phyloP scores from a whole-genome alignment of 768 basidiomycete genomes.

The Rhodotorula sphaerocarpa region DNA sequence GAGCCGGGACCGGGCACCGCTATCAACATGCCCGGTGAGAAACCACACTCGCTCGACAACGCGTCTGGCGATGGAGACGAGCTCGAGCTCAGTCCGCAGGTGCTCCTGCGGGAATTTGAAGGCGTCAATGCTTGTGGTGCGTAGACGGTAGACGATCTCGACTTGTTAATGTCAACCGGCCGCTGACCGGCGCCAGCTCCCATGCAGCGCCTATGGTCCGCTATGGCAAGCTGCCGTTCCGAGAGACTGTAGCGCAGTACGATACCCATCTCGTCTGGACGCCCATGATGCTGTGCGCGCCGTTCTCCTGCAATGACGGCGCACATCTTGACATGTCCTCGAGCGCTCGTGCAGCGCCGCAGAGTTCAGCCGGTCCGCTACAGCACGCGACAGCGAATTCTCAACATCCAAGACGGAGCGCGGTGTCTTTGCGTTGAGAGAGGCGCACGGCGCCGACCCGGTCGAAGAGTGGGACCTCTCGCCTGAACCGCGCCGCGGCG shows the following conservation, averaged over 20 bases:
- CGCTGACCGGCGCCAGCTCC: not conserved
- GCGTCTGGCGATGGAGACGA: not conserved
- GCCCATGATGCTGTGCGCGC: conserved; percentile 47
- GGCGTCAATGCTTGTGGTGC: conserved; percentile 24
- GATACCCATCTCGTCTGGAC: conserved; percentile 48
- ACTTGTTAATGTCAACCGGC: too few relatives aligned
- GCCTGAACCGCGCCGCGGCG: conserved; percentile 6
- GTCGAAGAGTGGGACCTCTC: conserved; percentile 10
- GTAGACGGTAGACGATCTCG: too few relatives aligned
- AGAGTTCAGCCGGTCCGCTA: conserved; percentile 48
- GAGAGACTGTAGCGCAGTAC: conserved; percentile 47
- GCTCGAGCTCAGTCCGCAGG: conserved; percentile 11
- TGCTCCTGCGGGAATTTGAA: conserved; percentile 10
- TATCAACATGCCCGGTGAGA: too few relatives aligned
- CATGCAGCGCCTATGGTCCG: conserved; percentile 30
- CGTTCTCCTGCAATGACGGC: too few relatives aligned
- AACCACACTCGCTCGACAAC: not conserved
- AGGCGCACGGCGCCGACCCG: conserved; percentile 1
- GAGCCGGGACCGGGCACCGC: too few relatives aligned
- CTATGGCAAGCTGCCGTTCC: conserved; percentile 44
- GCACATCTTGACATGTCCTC: not conserved
- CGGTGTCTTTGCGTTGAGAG: conserved; percentile 46
- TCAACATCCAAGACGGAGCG: conserved; percentile 45
- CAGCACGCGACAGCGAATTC: conserved; percentile 47
- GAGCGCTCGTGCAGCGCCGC: conserved; percentile 37